Conservation (phyloP, 192 early-diverging fungal genomes). For the Irineochytrium annulatum region DNA sequence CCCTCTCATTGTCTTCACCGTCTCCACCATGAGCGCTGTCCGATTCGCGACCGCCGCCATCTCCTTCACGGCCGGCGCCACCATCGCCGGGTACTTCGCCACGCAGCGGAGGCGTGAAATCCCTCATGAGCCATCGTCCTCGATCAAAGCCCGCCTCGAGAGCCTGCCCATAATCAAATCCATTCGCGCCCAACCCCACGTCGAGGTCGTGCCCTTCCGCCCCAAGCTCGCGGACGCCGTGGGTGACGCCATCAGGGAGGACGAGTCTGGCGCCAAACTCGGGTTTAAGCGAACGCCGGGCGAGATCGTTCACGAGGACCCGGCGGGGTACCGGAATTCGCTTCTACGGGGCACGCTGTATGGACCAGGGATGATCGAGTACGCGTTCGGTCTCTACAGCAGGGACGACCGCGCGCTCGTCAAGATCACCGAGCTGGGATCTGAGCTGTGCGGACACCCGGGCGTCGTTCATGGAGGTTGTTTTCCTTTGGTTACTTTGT, state of each 20-base stretch:
- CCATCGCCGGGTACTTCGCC: too few relatives aligned
- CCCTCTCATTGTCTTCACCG: too few relatives aligned
- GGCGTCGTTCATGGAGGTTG: conserved; percentile 24
- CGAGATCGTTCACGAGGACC: too few relatives aligned
- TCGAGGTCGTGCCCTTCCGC: background rate
- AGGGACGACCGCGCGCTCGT: background rate
- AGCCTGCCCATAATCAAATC: background rate
- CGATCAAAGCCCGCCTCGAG: background rate
- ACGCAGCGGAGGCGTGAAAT: too few relatives aligned
- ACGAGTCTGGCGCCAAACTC: too few relatives aligned
- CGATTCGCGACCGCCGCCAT: too few relatives aligned
- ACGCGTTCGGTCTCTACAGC: conserved; percentile 1
- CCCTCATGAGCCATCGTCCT: background rate
- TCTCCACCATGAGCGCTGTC: too few relatives aligned
- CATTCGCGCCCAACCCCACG: background rate
- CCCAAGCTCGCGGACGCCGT: background rate
- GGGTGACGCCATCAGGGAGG: background rate
- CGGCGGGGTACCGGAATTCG: background rate
- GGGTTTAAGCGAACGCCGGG: too few relatives aligned
- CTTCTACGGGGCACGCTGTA: conserved; percentile 12
- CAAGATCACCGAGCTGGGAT: conserved; percentile 13
- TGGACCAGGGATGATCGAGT: conserved; percentile 12
- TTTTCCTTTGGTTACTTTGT: conserved; percentile 2
- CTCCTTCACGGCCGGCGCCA: too few relatives aligned
- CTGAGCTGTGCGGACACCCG: conserved; percentile 10